Conservation (phyloP, 495 filamentous ascomycete species). For the Extremus antarcticus region DNA sequence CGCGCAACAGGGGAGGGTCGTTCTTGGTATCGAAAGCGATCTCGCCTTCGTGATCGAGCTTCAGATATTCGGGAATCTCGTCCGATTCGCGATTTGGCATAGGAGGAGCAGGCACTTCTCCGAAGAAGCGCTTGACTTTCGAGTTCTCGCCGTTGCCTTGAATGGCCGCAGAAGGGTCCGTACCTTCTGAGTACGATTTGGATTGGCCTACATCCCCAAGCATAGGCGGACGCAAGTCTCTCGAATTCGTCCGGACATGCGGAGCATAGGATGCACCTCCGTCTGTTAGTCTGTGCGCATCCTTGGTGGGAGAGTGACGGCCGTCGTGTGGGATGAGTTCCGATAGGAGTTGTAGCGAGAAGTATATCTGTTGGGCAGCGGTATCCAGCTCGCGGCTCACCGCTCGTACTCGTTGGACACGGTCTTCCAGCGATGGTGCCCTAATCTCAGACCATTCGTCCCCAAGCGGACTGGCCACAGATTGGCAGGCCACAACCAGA, state of each 20-base stretch:
- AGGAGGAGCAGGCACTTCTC: conserved; percentile 58
- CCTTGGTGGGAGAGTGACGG: conserved; percentile 33
- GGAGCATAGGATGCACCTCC: conserved; percentile 18
- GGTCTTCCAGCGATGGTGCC: conserved; percentile 84
- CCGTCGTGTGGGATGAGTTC: conserved; percentile 55
- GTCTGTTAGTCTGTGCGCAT: conserved; percentile 35
- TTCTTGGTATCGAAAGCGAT: conserved; percentile 77
- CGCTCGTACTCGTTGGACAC: conserved; percentile 63
- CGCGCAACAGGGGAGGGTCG: conserved; percentile 62
- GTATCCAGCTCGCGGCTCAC: conserved; percentile 73
- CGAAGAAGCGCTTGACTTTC: conserved; percentile 82
- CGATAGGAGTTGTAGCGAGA: conserved; percentile 74
- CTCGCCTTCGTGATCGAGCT: conserved; percentile 81
- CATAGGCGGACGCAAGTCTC: conserved; percentile 19
- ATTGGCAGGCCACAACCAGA: conserved; percentile 74
- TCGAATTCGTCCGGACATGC: conserved; percentile 18
- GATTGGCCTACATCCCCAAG: conserved; percentile 36
- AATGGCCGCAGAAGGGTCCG: conserved; percentile 46
- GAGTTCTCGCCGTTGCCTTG: conserved; percentile 55
- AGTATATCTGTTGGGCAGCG: conserved; percentile 74
- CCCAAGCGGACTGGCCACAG: conserved; percentile 73
- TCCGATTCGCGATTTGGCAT: conserved; percentile 46
- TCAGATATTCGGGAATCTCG: conserved; percentile 72
- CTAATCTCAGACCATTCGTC: conserved; percentile 92
- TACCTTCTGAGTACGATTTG: conserved; percentile 56